Evolutionary conservation across 768 basidiomycete genomes (phyloP).

Genomic region (Lactarius psammicola): DNA sequence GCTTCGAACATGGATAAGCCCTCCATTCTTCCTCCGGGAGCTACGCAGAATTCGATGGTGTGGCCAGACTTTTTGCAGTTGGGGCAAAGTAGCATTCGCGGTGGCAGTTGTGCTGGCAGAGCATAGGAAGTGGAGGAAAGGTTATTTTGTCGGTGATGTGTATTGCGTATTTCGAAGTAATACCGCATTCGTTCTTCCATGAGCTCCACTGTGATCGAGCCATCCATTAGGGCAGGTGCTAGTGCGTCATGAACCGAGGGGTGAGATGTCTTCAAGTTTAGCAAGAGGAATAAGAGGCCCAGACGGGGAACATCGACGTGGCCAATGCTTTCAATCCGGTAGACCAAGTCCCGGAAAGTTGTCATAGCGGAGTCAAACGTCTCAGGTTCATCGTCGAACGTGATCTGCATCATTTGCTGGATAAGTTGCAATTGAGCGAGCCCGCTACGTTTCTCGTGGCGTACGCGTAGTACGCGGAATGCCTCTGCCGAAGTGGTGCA

Average conservation of each 20-base stretch:
- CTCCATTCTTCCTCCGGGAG: constrained; percentile 5
- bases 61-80: constrained; percentile 5
- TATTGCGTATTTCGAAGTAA: too few species aligned
- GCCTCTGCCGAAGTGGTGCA: constrained; percentile 1
- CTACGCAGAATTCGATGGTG: constrained; percentile 5
- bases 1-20: too few species aligned
- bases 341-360: neutral
- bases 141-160: too few species aligned
- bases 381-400: constrained; percentile 20
- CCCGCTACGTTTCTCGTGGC: constrained; percentile 29
- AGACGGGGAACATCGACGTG: neutral
- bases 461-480: constrained; percentile 18
- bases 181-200: too few species aligned
- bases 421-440: constrained; percentile 31
- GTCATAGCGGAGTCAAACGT: neutral
- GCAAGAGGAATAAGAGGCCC: neutral
- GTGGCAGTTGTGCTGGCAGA: neutral
- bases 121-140: too few species aligned
- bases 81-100: too few species aligned
- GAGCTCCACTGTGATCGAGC: too few species aligned
- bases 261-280: neutral
- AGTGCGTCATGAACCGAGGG: too few species aligned
- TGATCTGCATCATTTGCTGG: constrained; percentile 25
- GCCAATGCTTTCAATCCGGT: neutral
- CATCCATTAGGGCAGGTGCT: too few species aligned